These are phyloP conservation scores for Mangifera indica DNA, from an alignment of 345 rosid genomes.

Conservation along the genomic window DNA sequence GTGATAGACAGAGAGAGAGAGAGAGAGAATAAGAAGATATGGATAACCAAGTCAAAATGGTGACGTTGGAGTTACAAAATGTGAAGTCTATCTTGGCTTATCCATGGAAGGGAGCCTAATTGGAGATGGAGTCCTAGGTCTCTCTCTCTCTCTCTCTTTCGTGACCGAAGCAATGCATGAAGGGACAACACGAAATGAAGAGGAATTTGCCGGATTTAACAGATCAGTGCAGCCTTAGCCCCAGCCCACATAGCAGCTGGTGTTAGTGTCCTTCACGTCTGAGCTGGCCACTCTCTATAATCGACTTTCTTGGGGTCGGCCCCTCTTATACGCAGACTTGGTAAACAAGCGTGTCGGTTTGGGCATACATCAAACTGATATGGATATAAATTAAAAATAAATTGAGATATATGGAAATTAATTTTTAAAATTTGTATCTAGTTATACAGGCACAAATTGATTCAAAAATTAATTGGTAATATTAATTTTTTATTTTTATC, in stretches of 20 bases:
- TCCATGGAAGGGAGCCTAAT: conserved; percentile 25
- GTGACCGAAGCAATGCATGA: not conserved
- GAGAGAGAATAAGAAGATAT: conserved; percentile 5
- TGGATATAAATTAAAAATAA: too few species aligned
- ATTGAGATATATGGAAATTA: too few species aligned
- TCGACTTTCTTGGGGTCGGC: conserved; percentile 22
- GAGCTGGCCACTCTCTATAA: conserved; percentile 3
- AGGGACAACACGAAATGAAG: not conserved
- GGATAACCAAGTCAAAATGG: conserved; percentile 22
- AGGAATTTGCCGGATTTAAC: not conserved
- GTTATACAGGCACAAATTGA: too few species aligned
- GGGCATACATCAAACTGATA: too few species aligned
- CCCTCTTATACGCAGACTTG: conserved; percentile 25
- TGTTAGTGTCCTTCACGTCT: conserved; percentile 16
- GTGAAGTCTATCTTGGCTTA: not conserved
- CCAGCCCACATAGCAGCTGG: conserved; percentile 14
- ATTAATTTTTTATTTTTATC: too few species aligned
- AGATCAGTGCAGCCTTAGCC: conserved; percentile 12
- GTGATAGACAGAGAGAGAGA: conserved; percentile 8
- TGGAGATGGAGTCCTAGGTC: conserved; percentile 12
- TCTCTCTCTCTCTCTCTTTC: not conserved
- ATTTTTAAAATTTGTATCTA: too few species aligned
- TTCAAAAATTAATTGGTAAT: too few species aligned
- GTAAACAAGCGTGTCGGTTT: too few species aligned
- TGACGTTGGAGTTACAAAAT: not conserved